Evolutionary conservation across 164 flowering plant species (phyloP), one percentile per base, ranked within the genome.

Genomic region (Nelumbo lutea): DNA sequence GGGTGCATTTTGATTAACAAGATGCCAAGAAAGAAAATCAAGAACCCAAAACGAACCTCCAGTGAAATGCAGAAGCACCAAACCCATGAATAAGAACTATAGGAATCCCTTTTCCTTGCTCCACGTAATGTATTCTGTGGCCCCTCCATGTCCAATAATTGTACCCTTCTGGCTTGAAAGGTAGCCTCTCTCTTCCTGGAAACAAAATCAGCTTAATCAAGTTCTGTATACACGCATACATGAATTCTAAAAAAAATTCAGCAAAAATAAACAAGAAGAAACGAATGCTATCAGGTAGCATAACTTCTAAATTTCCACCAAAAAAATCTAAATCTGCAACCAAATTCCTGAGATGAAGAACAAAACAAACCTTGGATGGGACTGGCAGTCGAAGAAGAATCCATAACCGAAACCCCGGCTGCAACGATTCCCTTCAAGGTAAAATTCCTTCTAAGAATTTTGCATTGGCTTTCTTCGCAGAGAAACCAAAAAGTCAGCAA

Each of bases 41-140:
- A 38, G 1, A 61, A 61, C 42, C 39, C 27, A 70, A 51, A 57
- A 27, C 74, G 61, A 59, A 95, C 98, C 98, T 95, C 98, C 98
- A 92, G 71, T 95, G 98, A 76, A 84, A 95, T 15, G 89, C 97
- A 65, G 97, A 95, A 79, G 99, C 97, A 42, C 99, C 97, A 79
- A 95, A 95, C 0, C 99, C 99, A 79, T 92, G 99, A 64, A 95
- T 88, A 66, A 95, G 91, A 72, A 95, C 94, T 72, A 95, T 60
- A 1, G 97, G 96, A 65, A 77, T 46, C 9, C 96, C 97, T 73
- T 89, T 84, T 70, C 99, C 97, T 86, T 90, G 87, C 47, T 81
- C 94, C 1, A 95, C 94, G 76, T 92, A 92, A 80, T 95, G 99
- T 68, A 95, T 88, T 70, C 82, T 88, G 70, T 85, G 93, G 77